Base-by-base conservation (phyloP, 2,329 filamentous ascomycete genomes). In the Hymenoscyphus infarciens region DNA sequence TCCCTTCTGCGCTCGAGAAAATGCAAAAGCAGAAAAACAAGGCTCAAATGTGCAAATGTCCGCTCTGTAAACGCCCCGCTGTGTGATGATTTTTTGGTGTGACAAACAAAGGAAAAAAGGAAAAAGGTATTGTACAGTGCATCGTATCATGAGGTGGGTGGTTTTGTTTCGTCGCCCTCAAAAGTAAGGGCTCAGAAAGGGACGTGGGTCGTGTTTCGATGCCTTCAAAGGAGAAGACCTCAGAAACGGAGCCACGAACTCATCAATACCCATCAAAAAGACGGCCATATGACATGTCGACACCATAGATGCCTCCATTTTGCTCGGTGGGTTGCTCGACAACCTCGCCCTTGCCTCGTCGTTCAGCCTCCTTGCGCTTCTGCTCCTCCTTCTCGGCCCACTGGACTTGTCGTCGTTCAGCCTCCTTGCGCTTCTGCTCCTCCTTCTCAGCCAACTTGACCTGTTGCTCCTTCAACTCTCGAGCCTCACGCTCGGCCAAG, bases 381-480 rank as follows among this genome's bases (percentile, higher is more conserved):
- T 42, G 16, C 16, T 42, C 39, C n/a, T 42, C 39, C 39, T n/a
- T 42, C n/a, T 42, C 39, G 16, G 39, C 16, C 15, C n/a, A n/a
- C 39, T 42, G 15, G 39, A n/a, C 16, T 42, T 42, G 39, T 25
- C 19, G 42, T 49, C 42, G 42, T 22, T 49, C 42, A 49, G n/a
- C 42, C 19, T 22, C n/a, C 5, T 10, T 49, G 42, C 42, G 42
- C 42, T 49, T 49, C n/a, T 49, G n/a, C 7, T 49, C 42, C 19
- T 49, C 42, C 42, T 11, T 49, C 19, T 49, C 42, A 10, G 42
- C 42, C n/a, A 6, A 8, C n/a, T 55, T 55, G 25, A 58, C 60
- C 59, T 60, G 49, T 31, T 57, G 42, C 27, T 69, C 64, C 25
- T 67, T 61, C 15, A 63, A 61, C 38, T 61, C 62, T 27, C 63